Evolutionary conservation across 2,329 filamentous ascomycete species (phyloP), one percentile per base, ranked within the genome.

Genomic region (Trichoderma koningii): DNA sequence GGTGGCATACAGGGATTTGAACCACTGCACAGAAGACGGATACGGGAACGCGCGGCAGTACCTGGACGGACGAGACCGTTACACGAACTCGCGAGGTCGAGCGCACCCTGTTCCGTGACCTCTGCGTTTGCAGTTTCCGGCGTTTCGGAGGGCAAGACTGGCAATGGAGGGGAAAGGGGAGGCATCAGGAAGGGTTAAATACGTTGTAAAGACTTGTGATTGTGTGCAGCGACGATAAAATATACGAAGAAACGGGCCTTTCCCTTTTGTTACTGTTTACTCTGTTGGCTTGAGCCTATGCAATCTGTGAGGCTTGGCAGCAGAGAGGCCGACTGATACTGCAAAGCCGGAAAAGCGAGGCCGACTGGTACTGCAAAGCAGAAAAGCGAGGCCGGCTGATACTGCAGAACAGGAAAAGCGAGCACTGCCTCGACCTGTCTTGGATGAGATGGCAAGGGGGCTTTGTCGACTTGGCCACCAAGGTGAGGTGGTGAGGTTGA

Each of bases 101-200:
- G 59, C 50, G 59, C 59, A 55, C 59, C 34, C 19, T 55, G 50
- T 62, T 62, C 59, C 41, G 59, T 10, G 59, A 44, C 52, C 41
- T 44, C 42, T 63, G 42, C 44, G 55, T 55, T 52, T 59, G 53
- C 55, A 65, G 63, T 65, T 65, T 64, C 68, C 66, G 73, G 73
- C 72, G 73, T 74, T 75, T 72, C 60, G 72, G 72, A 72, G 69
- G 72, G 71, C 70, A 70, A 63, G 65, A 55, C 52, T 55, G 52
- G 61, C 48, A 52, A 57, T 34, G 48, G 51, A 41, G 56, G 30
- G 65, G 61, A 26, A 45, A 21, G 60, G 50, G 47, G 50, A 15
- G 15, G 52, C 34, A 52, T 47, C 21, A 52, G 47, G 47, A 34
- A 45, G 57, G 60, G 30, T 63, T 56, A 63, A 56, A 66, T 57